A percentile compares a stretch with the other conserved stretches of the same genome.
phyloP scores from a whole-genome alignment of 139 green algal genomes.

The Bryopsis sp. region DNA sequence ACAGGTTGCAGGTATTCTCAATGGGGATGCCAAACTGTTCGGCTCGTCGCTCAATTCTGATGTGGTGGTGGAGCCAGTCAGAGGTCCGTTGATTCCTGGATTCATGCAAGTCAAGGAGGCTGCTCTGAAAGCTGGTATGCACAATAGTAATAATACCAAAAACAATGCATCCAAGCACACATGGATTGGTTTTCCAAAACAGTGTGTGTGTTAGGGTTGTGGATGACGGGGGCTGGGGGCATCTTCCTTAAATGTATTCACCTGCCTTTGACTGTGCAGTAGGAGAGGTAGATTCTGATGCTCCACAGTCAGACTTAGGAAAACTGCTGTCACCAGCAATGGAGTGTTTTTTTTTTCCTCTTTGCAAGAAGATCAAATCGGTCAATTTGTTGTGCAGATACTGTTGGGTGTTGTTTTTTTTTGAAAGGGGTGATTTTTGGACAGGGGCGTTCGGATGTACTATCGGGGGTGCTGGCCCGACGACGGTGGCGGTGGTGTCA shows the following conservation, averaged over 20 bases:
- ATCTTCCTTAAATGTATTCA: not conserved
- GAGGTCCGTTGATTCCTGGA: constrained; percentile 86
- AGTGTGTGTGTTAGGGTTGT: not conserved
- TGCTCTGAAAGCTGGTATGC: constrained; percentile 61
- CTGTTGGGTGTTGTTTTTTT: not conserved
- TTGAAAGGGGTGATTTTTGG: not conserved
- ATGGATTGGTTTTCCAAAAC: not conserved
- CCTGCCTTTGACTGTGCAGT: not conserved
- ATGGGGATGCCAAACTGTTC: constrained; percentile 60
- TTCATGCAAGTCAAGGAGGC: constrained; percentile 84
- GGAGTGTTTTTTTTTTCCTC: not conserved
- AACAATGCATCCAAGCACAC: not conserved
- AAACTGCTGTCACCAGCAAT: not conserved
- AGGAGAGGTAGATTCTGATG: not conserved
- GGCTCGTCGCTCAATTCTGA: constrained; percentile 78
- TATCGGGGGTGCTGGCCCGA: constrained; percentile 92
- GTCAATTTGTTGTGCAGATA: not conserved
- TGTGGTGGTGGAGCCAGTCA: constrained; percentile 86
- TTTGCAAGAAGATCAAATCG: not conserved
- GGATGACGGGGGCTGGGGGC: too few relatives aligned
- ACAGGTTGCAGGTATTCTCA: constrained; percentile 69
- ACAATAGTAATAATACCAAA: not conserved
- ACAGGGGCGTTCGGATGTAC: constrained; percentile 88
- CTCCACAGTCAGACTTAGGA: not conserved
- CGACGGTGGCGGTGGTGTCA: constrained; percentile 84